Evolutionary conservation across 2,329 filamentous ascomycete genomes (phyloP), one percentile per base, ranked within the genome.

Genomic region (Colletotrichum sp.): DNA sequence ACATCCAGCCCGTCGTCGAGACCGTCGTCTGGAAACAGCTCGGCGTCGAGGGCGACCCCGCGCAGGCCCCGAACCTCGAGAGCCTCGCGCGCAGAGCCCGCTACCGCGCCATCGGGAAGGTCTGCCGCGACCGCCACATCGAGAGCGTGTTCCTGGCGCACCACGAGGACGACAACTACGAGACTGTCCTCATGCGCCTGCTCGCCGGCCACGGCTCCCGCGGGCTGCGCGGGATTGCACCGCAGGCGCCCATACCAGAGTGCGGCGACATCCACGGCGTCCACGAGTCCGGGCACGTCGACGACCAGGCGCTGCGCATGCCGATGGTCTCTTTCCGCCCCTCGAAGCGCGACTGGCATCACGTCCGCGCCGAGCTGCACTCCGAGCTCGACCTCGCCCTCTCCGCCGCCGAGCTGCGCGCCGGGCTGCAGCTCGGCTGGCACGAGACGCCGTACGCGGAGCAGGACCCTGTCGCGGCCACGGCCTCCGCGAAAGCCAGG

Each of bases 141-240:
- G 84, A 83, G 6, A 90, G 91, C 24, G 82, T 98, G 3, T 89
- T 98, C 52, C 86, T 97, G 32, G 97, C 93, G 5, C 97, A 99
- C 81, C 97, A 99, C 82, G 88, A 90, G 76, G 96, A 98, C 80
- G 97, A 99, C 80, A 95, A 97, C 81, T 94, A 96, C 71, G 97
- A 99, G 85, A 98, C 96, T 0, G 89, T 97, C 5, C 85, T 98
- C 64, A 94, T 96, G 92, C 91, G 97, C 56, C 84, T 98, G 43
- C 84, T 93, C 10, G 87, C 88, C 4, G 92, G 93, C 0, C 94
- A 95, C 79, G 86, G 90, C 4, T 90, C 91, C n/a, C 86, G 89
- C n/a, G 96, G 95, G 0, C 86, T 98, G 34, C 86, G 89, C 18
- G 95, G 94, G 5, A 97, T 98, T 79, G 89, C 88, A 12, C 79